Evolutionary conservation across 345 rosid genomes (phyloP), one percentile per base, ranked within the genome.

Genomic region (Ceriops tagal): DNA sequence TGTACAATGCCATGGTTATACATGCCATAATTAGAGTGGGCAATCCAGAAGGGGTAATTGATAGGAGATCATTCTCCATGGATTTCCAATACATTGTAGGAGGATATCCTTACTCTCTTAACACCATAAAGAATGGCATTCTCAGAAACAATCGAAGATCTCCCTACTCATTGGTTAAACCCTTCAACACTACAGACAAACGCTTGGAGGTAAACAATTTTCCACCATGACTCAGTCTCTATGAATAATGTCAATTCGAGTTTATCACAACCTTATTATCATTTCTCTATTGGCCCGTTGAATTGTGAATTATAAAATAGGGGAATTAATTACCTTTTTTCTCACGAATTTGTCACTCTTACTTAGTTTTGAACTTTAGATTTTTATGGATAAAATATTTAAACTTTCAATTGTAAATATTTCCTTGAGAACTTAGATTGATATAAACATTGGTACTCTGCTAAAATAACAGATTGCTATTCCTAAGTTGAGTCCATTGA

Each of bases 1-100:
- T 95, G 76, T 77, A 92, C 77, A 92, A 95, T 60, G 93, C 97
- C 31, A 95, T 95, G 99, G 89, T 85, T 60, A 90, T 95, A 69
- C 97, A 95, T 79, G 96, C 96, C 19, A 76, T 85, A 35, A 85
- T 92, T 58, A 88, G 89, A 75, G 72, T 85, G 4, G 93, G 93
- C 18, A 80, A 78, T 31, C 87, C 91, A 0, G 88, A 82, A 49
- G 92, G 97, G 72, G 66, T 87, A 37, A 75, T 86, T 3, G 96
- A 91, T 52, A 84, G 96, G 61, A 89, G 88, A 69, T 78, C 91
- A 0, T 87, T 85, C 72, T 82, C 77, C 61, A 78, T 83, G 3
- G 92, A 88, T 61, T 95, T 95, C 69, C 93, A 83, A 31, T 95
- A 92, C 28, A 69, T 92, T 0, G 83, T 95, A 6, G 96, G 97